Evolutionary conservation across 2,329 filamentous ascomycete genomes (phyloP).

Genomic region (Hymenoscyphus occultus): DNA sequence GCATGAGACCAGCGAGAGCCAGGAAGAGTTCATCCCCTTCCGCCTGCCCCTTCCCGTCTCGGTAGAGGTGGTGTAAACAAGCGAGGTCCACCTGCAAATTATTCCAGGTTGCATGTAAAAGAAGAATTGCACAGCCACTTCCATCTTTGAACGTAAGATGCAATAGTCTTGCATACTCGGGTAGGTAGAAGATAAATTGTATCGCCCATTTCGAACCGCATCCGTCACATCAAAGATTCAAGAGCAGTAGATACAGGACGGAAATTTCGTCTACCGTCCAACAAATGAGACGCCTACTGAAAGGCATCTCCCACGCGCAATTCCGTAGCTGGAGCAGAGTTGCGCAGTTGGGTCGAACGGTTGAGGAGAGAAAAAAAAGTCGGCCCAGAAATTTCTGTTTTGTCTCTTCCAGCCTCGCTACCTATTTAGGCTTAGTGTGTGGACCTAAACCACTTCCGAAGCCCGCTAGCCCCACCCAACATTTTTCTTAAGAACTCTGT

Average conservation of each 20-base stretch:
- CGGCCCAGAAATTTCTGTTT: conserved; percentile 18
- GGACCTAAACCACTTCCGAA: conserved; percentile 9
- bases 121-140: too few species aligned
- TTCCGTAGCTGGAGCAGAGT: conserved; percentile 36
- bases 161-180: too few species aligned
- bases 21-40: too few species aligned
- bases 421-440: conserved; percentile 10
- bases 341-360: conserved; percentile 41
- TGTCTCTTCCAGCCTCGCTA: conserved; percentile 6
- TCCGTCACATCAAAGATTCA: conserved; percentile 70
- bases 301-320: conserved; percentile 43
- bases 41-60: too few species aligned
- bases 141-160: too few species aligned
- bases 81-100: too few species aligned
- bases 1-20: too few species aligned
- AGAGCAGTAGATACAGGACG: conserved; percentile 88
- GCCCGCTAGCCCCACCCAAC: neutral
- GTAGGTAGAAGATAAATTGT: conserved; percentile 44
- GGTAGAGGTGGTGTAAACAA: too few species aligned
- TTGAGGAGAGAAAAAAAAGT: conserved; percentile 37
- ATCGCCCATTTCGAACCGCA: conserved; percentile 79
- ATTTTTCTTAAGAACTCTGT: conserved; percentile 11
- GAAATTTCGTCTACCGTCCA: conserved; percentile 63
- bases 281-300: conserved; percentile 52
- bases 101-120: too few species aligned